Evolutionary conservation across 192 early-diverging fungal species (phyloP).

Genomic region (Podila verticillata): DNA sequence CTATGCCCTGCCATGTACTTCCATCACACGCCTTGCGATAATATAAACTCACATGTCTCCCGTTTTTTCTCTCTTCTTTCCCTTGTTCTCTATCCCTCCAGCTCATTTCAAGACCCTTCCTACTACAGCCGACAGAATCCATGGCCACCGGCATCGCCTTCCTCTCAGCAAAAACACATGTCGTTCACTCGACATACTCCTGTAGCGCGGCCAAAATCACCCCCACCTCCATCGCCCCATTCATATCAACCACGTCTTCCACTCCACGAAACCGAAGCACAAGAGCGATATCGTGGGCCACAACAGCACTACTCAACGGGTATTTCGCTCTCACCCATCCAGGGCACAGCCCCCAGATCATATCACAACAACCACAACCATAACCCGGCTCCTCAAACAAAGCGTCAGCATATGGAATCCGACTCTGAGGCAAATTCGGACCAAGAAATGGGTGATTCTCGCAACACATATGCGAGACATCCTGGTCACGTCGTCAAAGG

Average conservation of each 20-base stretch:
- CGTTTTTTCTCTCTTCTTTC: not conserved
- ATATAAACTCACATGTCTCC: too few relatives aligned
- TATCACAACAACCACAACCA: too few relatives aligned
- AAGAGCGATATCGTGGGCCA: not conserved
- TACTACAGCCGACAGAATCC: not conserved
- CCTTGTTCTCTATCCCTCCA: not conserved
- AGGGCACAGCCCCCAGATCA: too few relatives aligned
- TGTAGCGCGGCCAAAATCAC: not conserved
- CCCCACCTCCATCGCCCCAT: not conserved
- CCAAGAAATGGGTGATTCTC: constrained; percentile 5
- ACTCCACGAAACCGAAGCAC: not conserved
- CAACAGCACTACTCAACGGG: not conserved
- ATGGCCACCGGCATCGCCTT: not conserved
- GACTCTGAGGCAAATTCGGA: constrained; percentile 31
- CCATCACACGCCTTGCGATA: too few relatives aligned
- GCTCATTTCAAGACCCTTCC: not conserved
- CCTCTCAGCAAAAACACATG: constrained; percentile 1
- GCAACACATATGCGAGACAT: not conserved
- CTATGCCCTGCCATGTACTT: too few relatives aligned
- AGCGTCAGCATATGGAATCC: constrained; percentile 6
- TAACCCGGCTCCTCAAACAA: not conserved
- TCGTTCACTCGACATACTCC: constrained; percentile 2
- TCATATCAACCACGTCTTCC: not conserved
- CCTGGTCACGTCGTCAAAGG: not conserved
- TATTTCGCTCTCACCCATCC: too few relatives aligned